phyloP scores from a whole-genome alignment of 345 rosid genomes.

The rapeseed (Brassica napus) region DNA sequence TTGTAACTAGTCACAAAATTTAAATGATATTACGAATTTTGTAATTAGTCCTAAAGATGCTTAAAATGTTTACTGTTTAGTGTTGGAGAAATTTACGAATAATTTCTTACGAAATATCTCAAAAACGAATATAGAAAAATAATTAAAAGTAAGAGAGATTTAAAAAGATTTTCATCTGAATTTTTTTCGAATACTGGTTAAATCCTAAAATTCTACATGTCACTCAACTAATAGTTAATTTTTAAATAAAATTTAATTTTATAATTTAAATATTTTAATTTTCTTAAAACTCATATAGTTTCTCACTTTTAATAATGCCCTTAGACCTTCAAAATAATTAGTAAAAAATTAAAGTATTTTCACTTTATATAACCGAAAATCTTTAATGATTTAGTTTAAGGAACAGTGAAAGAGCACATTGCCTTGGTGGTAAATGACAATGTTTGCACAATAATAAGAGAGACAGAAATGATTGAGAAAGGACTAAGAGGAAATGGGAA shows the following conservation, averaged over 20 bases:
- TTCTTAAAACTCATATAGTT: too few species aligned
- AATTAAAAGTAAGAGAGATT: neutral
- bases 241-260: too few species aligned
- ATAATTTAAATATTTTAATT: too few species aligned
- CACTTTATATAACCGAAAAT: neutral
- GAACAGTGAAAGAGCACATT: slow-evolving; percentile 31
- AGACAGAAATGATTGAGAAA: slow-evolving; percentile 2
- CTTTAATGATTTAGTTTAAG: neutral
- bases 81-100: too few species aligned
- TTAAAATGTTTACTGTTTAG: neutral
- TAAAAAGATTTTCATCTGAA: neutral
- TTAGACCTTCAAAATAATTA: too few species aligned
- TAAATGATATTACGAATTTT: too few species aligned
- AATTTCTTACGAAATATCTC: too few species aligned
- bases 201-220: neutral
- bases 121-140: too few species aligned
- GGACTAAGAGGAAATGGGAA: slow-evolving; percentile 1
- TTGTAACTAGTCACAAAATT: too few species aligned
- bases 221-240: neutral
- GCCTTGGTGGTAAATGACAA: slow-evolving; percentile 31
- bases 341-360: neutral
- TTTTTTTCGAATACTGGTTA: too few species aligned
- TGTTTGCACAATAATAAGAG: slow-evolving; percentile 32
- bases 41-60: neutral
- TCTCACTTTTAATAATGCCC: too few species aligned